Base-by-base conservation (phyloP, 495 filamentous ascomycete genomes). In the Trichoderma asperelloides region DNA sequence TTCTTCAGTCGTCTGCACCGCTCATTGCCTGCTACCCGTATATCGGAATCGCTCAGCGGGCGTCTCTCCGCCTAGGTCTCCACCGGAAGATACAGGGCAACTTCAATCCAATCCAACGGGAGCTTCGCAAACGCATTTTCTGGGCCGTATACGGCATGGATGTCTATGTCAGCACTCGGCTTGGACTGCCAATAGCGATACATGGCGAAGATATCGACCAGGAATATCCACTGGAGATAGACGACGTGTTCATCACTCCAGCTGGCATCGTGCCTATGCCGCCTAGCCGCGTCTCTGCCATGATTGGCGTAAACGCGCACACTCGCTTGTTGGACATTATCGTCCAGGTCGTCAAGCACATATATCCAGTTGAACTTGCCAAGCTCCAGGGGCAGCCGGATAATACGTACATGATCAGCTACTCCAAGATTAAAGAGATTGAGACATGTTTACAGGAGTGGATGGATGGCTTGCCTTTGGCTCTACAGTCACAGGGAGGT, bases 111-210 rank as follows among this genome's bases (percentile, higher is more conserved):
- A 87, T 98, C 68, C 92, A 98, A 73, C 84, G 87, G 63, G 91
- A 98, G 76, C 81, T 87, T 45, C 85, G 94, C 65, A 89, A 93
- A 72, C 85, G 94, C 21, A 84, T 93, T 55, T 98, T 97, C 72
- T 96, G 94, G 85, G 85, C 91, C 33, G 84, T 96, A 63, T 88
- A 92, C 40, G 95, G 94, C 71, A 91, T 97, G 88, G 94, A 97
- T 69, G 92, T 88, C 27, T 96, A 96, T 74, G 91, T 97, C 27
- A 92, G 91, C 66, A 93, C 92, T 4, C 78, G 96, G 57, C 79
- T 98, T 27, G 94, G 94, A 16, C 85, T 97, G 30, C 94, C 94
- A 2, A 81, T 90, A 66, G 89, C 93, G 75, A 81, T 97, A 47
- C 89, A 86, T 69, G 88, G 91, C 64, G 91, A 96, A 64, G 94